phyloP scores from a whole-genome alignment of 2,329 filamentous ascomycete species.

The Chalaropsis thielavioides region DNA sequence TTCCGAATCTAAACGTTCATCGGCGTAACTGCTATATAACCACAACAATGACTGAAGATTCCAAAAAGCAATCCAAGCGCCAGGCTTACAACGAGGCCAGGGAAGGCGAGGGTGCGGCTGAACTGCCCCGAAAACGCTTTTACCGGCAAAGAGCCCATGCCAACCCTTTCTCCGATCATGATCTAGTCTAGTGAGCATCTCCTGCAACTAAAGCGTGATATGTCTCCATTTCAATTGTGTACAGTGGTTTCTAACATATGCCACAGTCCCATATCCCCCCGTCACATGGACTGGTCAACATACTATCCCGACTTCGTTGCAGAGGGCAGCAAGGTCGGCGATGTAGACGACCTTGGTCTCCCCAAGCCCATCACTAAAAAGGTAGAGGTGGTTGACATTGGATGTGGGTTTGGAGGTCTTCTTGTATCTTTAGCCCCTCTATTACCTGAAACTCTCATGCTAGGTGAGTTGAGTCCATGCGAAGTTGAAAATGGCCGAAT shows the following conservation, averaged over 20 bases:
- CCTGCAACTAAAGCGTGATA: no score
- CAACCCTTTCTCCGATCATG: slow-evolving; percentile 94
- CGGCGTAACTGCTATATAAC: background rate
- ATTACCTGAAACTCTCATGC: slow-evolving; percentile 65
- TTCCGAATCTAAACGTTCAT: background rate
- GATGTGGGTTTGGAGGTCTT: slow-evolving; percentile 88
- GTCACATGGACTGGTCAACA: slow-evolving; percentile 78
- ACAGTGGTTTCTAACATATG: slow-evolving; percentile 11
- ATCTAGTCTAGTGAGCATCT: slow-evolving; percentile 61
- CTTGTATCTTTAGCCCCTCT: slow-evolving; percentile 71
- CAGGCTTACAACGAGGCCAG: slow-evolving; percentile 41
- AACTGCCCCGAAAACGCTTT: slow-evolving; percentile 84
- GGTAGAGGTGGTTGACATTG: slow-evolving; percentile 90
- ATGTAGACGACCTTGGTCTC: slow-evolving; percentile 10
- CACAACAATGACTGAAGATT: slow-evolving; percentile 21
- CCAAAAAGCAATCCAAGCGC: slow-evolving; percentile 49
- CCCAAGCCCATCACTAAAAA: slow-evolving; percentile 32
- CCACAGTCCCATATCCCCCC: slow-evolving; percentile 58
- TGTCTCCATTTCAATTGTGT: background rate
- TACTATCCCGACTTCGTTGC: slow-evolving; percentile 64
- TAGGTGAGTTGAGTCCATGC: slow-evolving; percentile 50
- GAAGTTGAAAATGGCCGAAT: background rate
- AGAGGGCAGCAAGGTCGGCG: slow-evolving; percentile 20
- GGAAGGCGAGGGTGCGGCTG: slow-evolving; percentile 32
- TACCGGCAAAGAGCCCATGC: slow-evolving; percentile 94